Base-by-base conservation (phyloP, 805 yeast genomes). In the Lipomyces yamadae region DNA sequence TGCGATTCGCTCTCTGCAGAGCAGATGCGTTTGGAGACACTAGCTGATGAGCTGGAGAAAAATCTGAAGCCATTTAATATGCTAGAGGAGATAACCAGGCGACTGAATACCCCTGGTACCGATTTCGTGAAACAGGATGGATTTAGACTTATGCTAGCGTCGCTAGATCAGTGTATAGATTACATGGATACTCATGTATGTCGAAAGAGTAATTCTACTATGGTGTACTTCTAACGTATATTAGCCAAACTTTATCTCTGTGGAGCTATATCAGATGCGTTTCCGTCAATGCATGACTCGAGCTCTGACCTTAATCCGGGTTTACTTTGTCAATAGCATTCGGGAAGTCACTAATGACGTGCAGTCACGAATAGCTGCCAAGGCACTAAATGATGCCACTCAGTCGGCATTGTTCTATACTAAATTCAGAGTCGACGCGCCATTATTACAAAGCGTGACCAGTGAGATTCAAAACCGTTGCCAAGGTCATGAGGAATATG, bases 221-320 rank as follows among this genome's bases (percentile, higher is more conserved):
- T n/a, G 37, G 57, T 53, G 48, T 10, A n/a, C n/a, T 7, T 15
- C 57, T 29, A 29, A 29, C 52, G n/a, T n/a, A 6, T 11, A 13
- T 13, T 53, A 65, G 66, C 77, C 81, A 5, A 87, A 87, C 65
- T 89, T 89, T 73, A 87, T 85, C 74, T 97, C 92, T 62, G 80
- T 85, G 10, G 94, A 87, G 34, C 74, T 85, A 1, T 92, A 90
- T 75, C 83, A 83, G 58, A 85, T 87, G 69, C 84, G 93, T 66
- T 91, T 91, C 78, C 85, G 90, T 68, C 96, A 91, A 72, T 91
- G 97, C 73, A 82, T 92, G 83, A 87, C 93, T 0, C 83, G 97
- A 66, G 88, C 96, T 1, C 81, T 92, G 58, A 86, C 95, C 0
- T 80, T 94, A 66, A 85, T 92, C 15, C 84, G 88, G 69, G 90